Conservation (phyloP, 441 rosid species). For the Mallotus repandus region DNA sequence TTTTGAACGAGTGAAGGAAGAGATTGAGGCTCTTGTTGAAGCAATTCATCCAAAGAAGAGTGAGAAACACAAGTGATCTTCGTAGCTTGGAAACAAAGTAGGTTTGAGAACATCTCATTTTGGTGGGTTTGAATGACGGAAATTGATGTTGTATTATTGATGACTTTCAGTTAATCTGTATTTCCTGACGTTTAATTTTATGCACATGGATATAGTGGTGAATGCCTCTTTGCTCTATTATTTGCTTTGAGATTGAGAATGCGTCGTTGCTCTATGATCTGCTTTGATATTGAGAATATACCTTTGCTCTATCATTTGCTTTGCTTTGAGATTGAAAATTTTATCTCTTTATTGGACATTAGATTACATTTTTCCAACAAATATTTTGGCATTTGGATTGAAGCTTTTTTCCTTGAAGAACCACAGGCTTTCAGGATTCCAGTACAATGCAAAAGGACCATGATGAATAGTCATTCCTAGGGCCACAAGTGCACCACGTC, state of each 20-base stretch:
- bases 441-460: too few relatives aligned
- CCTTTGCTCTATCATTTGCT: not conserved
- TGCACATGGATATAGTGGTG: not conserved
- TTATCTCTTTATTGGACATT: not conserved
- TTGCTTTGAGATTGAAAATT: not conserved
- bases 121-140: conserved; percentile 1
- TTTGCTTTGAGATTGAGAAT: conserved; percentile 6
- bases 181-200: not conserved
- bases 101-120: not conserved
- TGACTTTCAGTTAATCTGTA: conserved; percentile 1
- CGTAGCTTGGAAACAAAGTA: conserved; percentile 15
- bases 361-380: not conserved
- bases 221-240: not conserved
- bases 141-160: conserved; percentile 12
- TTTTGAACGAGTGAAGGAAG: conserved; percentile 53
- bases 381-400: too few relatives aligned
- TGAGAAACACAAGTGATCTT: conserved; percentile 12
- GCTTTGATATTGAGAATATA: not conserved
- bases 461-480: too few relatives aligned
- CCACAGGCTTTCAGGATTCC: too few relatives aligned
- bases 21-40: conserved; percentile 50
- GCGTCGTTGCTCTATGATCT: not conserved
- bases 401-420: too few relatives aligned
- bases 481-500: too few relatives aligned
- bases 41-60: conserved; percentile 47